Evolutionary conservation across 2,329 filamentous ascomycete species (phyloP).

Genomic region (Phialemonium atrogriseum): DNA sequence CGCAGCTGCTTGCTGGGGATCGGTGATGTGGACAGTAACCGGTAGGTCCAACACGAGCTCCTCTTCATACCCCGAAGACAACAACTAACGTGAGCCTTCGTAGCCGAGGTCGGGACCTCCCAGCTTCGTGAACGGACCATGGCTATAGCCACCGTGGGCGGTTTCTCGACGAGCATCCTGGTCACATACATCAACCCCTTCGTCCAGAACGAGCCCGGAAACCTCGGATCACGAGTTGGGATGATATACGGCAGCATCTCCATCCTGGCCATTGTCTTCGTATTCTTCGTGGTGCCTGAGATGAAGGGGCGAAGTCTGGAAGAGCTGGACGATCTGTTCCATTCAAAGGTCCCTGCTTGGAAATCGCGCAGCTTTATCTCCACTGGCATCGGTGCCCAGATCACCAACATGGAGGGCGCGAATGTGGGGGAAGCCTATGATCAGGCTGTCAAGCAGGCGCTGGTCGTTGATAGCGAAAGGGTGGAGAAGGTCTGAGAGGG

Average conservation of each 20-base stretch:
- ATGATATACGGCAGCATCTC: slow-evolving; percentile 15
- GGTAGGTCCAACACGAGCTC: too few species aligned
- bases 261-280: slow-evolving; percentile 9
- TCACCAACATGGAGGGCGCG: too few species aligned
- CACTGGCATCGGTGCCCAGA: too few species aligned
- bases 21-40: slow-evolving; percentile 6
- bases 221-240: slow-evolving; percentile 11
- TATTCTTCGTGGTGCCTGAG: slow-evolving; percentile 12
- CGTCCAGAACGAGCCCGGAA: slow-evolving; percentile 8
- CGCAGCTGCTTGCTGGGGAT: slow-evolving; percentile 4
- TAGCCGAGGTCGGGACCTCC: slow-evolving; percentile 7
- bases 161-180: slow-evolving; percentile 6
- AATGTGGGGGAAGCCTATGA: too few species aligned
- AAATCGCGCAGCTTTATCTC: too few species aligned
- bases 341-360: too few species aligned
- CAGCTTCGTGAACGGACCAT: slow-evolving; percentile 10
- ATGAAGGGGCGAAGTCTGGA: slow-evolving; percentile 13
- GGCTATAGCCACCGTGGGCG: slow-evolving; percentile 6
- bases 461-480: too few species aligned
- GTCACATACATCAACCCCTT: slow-evolving; percentile 12
- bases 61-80: too few species aligned
- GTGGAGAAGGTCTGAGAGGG: too few species aligned
- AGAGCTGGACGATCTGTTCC: slow-evolving; percentile 16
- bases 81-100: background rate
- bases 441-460: too few species aligned